Evolutionary conservation across 208 protist genomes (phyloP), one percentile per base, ranked within the genome.

Genomic region (Trypanosoma avium): DNA sequence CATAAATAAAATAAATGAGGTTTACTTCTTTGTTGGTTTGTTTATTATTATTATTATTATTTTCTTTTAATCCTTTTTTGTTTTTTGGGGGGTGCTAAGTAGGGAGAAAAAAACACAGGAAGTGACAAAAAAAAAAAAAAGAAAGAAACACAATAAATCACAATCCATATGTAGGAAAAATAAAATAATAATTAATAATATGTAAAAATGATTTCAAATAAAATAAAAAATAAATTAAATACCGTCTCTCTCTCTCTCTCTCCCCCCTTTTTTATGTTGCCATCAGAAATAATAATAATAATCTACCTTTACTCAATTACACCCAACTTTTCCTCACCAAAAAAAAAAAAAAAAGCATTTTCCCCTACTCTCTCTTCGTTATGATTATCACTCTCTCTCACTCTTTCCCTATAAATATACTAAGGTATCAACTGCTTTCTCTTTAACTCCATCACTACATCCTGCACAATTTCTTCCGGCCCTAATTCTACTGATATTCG

Each of bases 401-500:
- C n/a, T n/a, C n/a, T n/a, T n/a, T n/a, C n/a, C 36, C 10, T 50
- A 15, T 42, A 9, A n/a, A 29, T n/a, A 19, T 19, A 6, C 13
- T 30, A 67, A 53, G n/a, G 40, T 30, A 8, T 27, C 10, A 38
- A 32, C 55, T 12, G 30, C 45, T 13, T 42, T 19, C 27, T 61
- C 50, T 58, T 32, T 67, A 55, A 17, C 47, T 68, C 47, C 19
- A 45, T 19, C 27, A 66, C 73, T 32, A 70, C 67, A 52, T 52
- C 33, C 7, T 38, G 55, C 24, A 84, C 74, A 27, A 79, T 49
- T 24, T 72, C 48, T 2, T 66, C 60, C 8, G 65, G 26, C 45
- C 72, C 46, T 9, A 54, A 32, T 24, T 29, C 46, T n/a, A 77
- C 33, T 46, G 80, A 69, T 0, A 82, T 68, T 0, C 59, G 56